These are phyloP conservation scores for Chaetomiaceae sp. DNA, from an alignment of 2,329 filamentous ascomycete genomes.

Conservation along the genomic window DNA sequence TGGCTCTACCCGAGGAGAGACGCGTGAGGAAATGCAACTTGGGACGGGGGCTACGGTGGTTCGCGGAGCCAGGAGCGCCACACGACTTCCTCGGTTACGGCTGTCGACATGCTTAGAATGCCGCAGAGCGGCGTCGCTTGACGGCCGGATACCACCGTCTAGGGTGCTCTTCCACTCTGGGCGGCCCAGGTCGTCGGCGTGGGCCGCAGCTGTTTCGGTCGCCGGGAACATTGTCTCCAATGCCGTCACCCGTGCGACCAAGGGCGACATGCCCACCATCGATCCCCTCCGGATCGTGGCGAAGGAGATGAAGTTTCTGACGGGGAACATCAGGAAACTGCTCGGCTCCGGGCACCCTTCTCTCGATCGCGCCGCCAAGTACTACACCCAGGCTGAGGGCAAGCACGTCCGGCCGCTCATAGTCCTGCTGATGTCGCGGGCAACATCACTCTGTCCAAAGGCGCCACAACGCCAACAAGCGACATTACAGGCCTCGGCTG, in stretches of 20 bases:
- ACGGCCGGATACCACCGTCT: slow-evolving; percentile 33
- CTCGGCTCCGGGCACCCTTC: slow-evolving; percentile 91
- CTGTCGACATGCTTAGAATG: slow-evolving; percentile 40
- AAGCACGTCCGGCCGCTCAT: slow-evolving; percentile 95
- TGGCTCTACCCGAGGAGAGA: slow-evolving; percentile 29
- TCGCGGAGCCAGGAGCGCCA: slow-evolving; percentile 37
- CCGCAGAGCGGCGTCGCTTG: slow-evolving; percentile 31
- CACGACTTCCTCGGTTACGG: slow-evolving; percentile 31
- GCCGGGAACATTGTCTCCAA: slow-evolving; percentile 68
- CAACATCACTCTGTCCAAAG: slow-evolving; percentile 75
- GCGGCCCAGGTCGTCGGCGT: slow-evolving; percentile 55
- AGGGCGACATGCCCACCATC: slow-evolving; percentile 66
- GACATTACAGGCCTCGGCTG: slow-evolving; percentile 42
- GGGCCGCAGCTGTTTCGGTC: slow-evolving; percentile 69
- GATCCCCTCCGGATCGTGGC: slow-evolving; percentile 87
- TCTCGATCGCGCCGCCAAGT: slow-evolving; percentile 92
- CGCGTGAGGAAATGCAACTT: slow-evolving; percentile 47
- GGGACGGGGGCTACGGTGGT: slow-evolving; percentile 50
- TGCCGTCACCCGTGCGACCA: slow-evolving; percentile 57
- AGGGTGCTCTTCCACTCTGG: slow-evolving; percentile 43
- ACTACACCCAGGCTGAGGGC: slow-evolving; percentile 94
- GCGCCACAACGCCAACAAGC: slow-evolving; percentile 36
- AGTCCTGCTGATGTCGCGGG: slow-evolving; percentile 92
- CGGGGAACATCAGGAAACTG: slow-evolving; percentile 88
- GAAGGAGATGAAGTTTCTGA: slow-evolving; percentile 95